phyloP scores from a whole-genome alignment of 192 early-diverging fungal species.

The Spinellus fusiger region DNA sequence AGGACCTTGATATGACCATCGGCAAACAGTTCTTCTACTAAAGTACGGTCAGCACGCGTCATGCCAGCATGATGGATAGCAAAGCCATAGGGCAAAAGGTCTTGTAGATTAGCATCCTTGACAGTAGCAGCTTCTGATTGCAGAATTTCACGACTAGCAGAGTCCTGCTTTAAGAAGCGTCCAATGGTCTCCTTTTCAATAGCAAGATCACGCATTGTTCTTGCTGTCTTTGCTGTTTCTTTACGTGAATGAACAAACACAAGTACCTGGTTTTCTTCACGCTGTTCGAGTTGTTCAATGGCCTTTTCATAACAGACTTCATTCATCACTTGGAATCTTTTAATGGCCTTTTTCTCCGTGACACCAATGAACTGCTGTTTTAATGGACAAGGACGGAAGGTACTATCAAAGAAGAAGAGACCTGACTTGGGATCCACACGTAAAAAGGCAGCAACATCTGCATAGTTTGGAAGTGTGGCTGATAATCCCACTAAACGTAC shows the following conservation, averaged over 20 bases:
- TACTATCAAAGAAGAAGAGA: slow-evolving; percentile 90
- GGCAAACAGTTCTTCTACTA: slow-evolving; percentile 90
- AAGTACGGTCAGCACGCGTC: slow-evolving; percentile 82
- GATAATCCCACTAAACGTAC: slow-evolving; percentile 89
- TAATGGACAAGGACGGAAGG: slow-evolving; percentile 90
- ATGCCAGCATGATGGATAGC: slow-evolving; percentile 97
- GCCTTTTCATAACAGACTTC: slow-evolving; percentile 95
- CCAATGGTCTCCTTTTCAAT: slow-evolving; percentile 82
- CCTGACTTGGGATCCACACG: slow-evolving; percentile 76
- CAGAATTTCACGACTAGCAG: slow-evolving; percentile 79
- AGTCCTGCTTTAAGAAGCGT: slow-evolving; percentile 76
- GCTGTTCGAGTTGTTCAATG: slow-evolving; percentile 71
- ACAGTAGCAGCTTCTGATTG: slow-evolving; percentile 71
- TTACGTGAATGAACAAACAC: slow-evolving; percentile 98
- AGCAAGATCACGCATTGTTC: slow-evolving; percentile 83
- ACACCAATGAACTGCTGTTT: slow-evolving; percentile 96
- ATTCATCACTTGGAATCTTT: slow-evolving; percentile 93
- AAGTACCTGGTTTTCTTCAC: slow-evolving; percentile 77
- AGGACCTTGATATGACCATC: slow-evolving; percentile 89
- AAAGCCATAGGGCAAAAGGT: slow-evolving; percentile 92
- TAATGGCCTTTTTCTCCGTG: slow-evolving; percentile 94
- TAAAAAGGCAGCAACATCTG: slow-evolving; percentile 91
- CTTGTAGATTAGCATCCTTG: slow-evolving; percentile 80
- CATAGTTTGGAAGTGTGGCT: slow-evolving; percentile 95
- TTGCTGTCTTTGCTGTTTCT: slow-evolving; percentile 94